These are phyloP conservation scores for Xylaria sp. DNA, from an alignment of 495 filamentous ascomycete genomes.

Conservation along the genomic window DNA sequence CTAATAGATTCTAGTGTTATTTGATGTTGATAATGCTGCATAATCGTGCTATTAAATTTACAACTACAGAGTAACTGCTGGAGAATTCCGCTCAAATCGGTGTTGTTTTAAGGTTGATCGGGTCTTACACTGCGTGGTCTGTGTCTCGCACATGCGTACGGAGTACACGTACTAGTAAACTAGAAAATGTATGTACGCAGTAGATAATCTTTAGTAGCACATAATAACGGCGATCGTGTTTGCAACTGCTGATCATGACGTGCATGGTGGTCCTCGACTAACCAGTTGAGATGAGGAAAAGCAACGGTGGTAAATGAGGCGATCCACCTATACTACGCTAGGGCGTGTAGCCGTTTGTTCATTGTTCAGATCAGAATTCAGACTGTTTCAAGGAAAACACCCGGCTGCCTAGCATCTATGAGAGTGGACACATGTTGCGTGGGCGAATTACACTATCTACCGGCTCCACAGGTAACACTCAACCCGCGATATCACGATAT, in stretches of 20 bases:
- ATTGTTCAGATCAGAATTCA: background rate
- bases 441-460: no score
- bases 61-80: background rate
- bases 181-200: no score
- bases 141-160: background rate
- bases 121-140: background rate
- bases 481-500: background rate
- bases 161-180: background rate
- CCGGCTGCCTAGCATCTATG: no score
- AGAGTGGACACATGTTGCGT: background rate
- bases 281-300: constrained; percentile 1
- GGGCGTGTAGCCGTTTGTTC: background rate
- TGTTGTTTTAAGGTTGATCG: constrained; percentile 4
- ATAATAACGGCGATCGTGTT: background rate
- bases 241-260: constrained; percentile 22
- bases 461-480: background rate
- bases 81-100: background rate
- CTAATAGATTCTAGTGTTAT: background rate
- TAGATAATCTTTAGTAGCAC: background rate
- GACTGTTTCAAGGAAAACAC: constrained; percentile 12
- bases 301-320: constrained; percentile 18
- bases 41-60: background rate
- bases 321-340: background rate
- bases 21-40: background rate
- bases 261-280: background rate